Evolutionary conservation across 148 eudicot species (phyloP).

Genomic region (Silene conica): DNA sequence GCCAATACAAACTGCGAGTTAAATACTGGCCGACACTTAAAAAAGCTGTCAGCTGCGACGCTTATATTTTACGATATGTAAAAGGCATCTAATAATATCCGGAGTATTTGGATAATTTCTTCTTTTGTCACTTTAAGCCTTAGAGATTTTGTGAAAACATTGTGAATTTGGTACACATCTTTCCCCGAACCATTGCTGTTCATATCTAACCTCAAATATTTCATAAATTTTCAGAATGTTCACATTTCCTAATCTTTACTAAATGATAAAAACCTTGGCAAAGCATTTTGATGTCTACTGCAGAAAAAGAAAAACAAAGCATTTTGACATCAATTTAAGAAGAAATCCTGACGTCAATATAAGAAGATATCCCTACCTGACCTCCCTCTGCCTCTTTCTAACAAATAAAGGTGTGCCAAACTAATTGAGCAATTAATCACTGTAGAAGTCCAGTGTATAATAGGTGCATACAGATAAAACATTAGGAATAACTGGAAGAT

Average conservation of each 20-base stretch:
- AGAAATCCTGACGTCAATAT: not conserved
- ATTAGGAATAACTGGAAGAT: not conserved
- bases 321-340: not conserved
- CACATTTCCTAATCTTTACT: not conserved
- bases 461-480: not conserved
- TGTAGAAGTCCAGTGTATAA: not conserved
- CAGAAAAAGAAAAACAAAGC: not conserved
- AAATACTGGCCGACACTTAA: not conserved
- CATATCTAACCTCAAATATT: not conserved
- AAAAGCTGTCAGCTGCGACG: not conserved
- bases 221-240: not conserved
- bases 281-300: not conserved
- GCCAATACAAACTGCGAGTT: not conserved
- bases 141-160: not conserved
- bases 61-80: too few relatives aligned
- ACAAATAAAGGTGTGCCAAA: too few relatives aligned
- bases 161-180: not conserved
- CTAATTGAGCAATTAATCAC: not conserved
- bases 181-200: not conserved
- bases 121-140: not conserved
- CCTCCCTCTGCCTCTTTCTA: not conserved
- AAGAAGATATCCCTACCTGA: not conserved
- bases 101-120: not conserved
- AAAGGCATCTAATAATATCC: too few relatives aligned
- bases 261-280: not conserved